Base-by-base conservation (phyloP, 164 flowering plant genomes). In the Annona cherimola region DNA sequence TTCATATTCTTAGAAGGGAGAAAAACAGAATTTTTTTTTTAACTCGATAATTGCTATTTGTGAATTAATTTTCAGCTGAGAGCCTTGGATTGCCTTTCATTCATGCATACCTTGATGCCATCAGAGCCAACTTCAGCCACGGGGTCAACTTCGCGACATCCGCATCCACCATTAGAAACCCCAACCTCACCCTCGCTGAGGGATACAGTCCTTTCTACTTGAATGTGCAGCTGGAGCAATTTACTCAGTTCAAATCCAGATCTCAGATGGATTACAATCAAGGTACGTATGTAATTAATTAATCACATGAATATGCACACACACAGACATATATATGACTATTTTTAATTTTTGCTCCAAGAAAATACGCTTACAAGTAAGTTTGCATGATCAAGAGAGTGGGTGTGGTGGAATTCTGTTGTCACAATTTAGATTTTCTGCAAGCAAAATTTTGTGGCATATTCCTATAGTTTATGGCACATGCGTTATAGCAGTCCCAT, bases 121-220 rank as follows among this genome's bases (percentile, higher is more conserved):
- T 86, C 66, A 88, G 89, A 4, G 81, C 91, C 1, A 86, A 88
- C 75, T 88, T 86, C 81, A 88, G 69, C 41, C 85, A 83, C 66
- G 91, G 91, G 59, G 89, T 86, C 71, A 88, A 88, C 69, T 88
- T 88, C 35, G 81, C 79, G 0, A 79, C 81, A 0, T 76, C 81
- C 1, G 81, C 66, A 59, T 83, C 84, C 1, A 83, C 87, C 19
- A 76, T 88, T 5, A 74, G 87, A 61, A 85, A 81, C 4, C 92
- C 78, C 39, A 84, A 86, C 79, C 75, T 82, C 3, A 82, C 85
- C 3, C 63, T 71, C 4, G 84, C 83, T 55, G n/a, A n/a, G n/a
- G 92, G 91, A 18, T 80, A 50, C 71, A 88, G 90, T 69, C 89
- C 90, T 19, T 39, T 88, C 59, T 85, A 89, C 11, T 70, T 85